Conservation (phyloP, 352 stramenopile species). For the Albugo candida region DNA sequence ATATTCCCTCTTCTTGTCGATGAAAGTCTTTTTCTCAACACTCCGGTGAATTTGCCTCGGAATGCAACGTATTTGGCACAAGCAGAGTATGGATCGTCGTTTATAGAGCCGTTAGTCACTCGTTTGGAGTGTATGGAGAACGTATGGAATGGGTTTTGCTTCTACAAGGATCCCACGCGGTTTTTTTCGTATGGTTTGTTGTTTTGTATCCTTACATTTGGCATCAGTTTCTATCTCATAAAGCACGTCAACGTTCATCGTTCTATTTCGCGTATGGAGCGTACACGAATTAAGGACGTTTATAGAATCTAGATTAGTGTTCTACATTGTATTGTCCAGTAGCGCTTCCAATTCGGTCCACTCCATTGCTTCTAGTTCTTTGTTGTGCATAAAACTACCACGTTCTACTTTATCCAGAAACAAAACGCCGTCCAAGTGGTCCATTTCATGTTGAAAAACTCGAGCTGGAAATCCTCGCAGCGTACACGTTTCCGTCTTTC, state of each 20-base stretch:
- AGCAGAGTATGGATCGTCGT: constrained; percentile 44
- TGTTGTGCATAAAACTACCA: constrained; percentile 44
- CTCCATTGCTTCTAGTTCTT: constrained; percentile 54
- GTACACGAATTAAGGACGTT: no score
- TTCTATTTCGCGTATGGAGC: no score
- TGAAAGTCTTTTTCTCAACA: constrained; percentile 26
- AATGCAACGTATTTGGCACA: constrained; percentile 38
- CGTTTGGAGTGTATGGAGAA: constrained; percentile 70
- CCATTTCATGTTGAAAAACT: constrained; percentile 68
- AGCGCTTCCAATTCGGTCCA: constrained; percentile 39
- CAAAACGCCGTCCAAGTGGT: constrained; percentile 59
- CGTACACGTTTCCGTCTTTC: constrained; percentile 28
- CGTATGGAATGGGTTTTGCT: constrained; percentile 7
- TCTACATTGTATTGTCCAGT: constrained; percentile 6
- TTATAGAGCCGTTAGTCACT: constrained; percentile 49
- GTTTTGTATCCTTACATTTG: not conserved
- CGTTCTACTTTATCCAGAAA: constrained; percentile 59
- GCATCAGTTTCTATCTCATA: no score
- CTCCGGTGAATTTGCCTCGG: constrained; percentile 23
- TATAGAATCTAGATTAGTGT: no score
- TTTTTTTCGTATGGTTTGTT: not conserved
- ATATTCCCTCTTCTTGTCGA: constrained; percentile 29
- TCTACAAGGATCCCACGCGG: not conserved
- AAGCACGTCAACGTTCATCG: no score
- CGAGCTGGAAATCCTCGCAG: constrained; percentile 55